Percentiles rank a stretch among this genome's conserved stretches.
Conservation (phyloP, 2,329 filamentous ascomycete genomes). For the Monosporascus sp. region DNA sequence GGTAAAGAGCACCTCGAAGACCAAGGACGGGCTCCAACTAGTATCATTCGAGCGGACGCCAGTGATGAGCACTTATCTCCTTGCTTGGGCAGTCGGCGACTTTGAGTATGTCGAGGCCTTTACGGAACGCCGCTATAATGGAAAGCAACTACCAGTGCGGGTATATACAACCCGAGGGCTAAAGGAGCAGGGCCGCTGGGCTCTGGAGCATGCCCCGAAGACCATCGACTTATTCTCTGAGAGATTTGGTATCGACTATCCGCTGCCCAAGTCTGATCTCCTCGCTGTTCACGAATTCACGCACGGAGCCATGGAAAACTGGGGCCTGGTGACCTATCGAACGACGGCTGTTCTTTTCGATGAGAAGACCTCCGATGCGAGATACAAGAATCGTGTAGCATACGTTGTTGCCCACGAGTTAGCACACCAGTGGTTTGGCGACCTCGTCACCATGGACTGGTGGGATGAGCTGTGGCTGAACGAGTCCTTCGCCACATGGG, state of each 20-base stretch:
- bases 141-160: slow-evolving; percentile 83
- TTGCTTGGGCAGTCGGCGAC: slow-evolving; percentile 93
- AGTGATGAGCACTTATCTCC: slow-evolving; percentile 85
- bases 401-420: slow-evolving; percentile 98
- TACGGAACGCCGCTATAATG: slow-evolving; percentile 85
- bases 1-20: slow-evolving; percentile 61
- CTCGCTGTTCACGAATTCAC: slow-evolving; percentile 91
- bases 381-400: slow-evolving; percentile 88
- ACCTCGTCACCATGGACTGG: slow-evolving; percentile 96
- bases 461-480: slow-evolving; percentile 93
- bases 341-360: slow-evolving; percentile 97
- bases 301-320: slow-evolving; percentile 87
- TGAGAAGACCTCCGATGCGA: slow-evolving; percentile 81
- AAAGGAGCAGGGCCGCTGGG: slow-evolving; percentile 85
- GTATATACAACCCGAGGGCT: slow-evolving; percentile 96
- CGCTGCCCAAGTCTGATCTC: slow-evolving; percentile 85
- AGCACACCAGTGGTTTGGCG: slow-evolving; percentile 94
- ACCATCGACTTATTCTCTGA: slow-evolving; percentile 97
- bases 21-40: slow-evolving; percentile 59
- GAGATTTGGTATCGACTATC: slow-evolving; percentile 88
- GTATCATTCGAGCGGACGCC: slow-evolving; percentile 81
- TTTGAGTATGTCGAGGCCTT: slow-evolving; percentile 94
- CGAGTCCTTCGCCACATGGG: slow-evolving; percentile 97
- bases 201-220: slow-evolving; percentile 84
- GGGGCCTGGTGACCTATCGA: slow-evolving; percentile 92